Evolutionary conservation across 2,329 filamentous ascomycete species (phyloP), one percentile per base, ranked within the genome.

Genomic region (Fusarium temperatum): DNA sequence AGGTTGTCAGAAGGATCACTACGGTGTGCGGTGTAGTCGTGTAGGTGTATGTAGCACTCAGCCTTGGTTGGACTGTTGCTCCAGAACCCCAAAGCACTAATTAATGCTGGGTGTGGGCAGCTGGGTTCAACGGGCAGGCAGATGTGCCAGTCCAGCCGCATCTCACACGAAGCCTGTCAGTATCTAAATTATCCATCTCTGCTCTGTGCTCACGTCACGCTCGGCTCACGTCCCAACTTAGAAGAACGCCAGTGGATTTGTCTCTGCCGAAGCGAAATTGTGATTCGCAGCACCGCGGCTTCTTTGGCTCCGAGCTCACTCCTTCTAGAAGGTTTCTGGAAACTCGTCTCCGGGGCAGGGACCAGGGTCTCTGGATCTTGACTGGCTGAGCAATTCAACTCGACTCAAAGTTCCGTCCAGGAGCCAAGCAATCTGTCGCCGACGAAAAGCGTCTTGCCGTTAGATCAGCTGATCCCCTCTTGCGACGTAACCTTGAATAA

Each of bases 321-420:
- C 75, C 51, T 79, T 79, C 78, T 79, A 78, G 78, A 79, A 79
- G 78, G 69, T 59, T 65, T 66, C 56, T 77, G 72, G 77, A 79
- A 79, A 58, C 41, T 70, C 67, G 58, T 48, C 63, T 60, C 74
- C 70, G 61, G 28, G 45, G 30, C 64, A 60, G 65, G 70, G 75
- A 57, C 47, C 58, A 41, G 66, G 65, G 55, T 66, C 47, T 66
- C 42, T 55, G 61, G 47, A 59, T 54, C 59, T 53, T 68, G 54
- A 55, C 66, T 67, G 66, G 74, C 48, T 61, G 53, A 66, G 62
- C 68, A 77, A 73, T 75, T 73, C 73, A 60, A 69, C 69, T 77
- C 75, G 75, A 77, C 76, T 75, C 71, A 78, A 77, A 74, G 66
- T 71, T 65, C 73, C 73, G 76, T 76, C 76, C 73, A 62, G 59